Conservation (phyloP, 2,329 filamentous ascomycete genomes). For the Sporothrix humicola region DNA sequence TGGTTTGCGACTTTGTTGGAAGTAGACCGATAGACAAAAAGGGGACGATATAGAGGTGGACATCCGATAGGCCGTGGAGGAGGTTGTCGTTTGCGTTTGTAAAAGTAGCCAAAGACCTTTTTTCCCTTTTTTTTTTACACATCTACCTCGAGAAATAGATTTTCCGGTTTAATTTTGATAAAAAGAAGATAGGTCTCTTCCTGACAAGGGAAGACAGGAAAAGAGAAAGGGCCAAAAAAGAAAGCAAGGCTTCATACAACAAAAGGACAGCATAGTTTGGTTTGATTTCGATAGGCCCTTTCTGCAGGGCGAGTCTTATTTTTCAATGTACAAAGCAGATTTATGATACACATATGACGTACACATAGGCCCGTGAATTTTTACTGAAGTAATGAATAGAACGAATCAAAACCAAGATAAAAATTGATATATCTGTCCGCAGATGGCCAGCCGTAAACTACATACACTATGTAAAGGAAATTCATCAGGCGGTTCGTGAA, state of each 20-base stretch:
- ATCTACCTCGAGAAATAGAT: conserved; percentile 30
- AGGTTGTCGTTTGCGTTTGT: conserved; percentile 19
- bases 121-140: conserved; percentile 17
- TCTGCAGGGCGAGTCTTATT: conserved; percentile 4
- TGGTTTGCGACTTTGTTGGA: neutral
- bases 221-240: neutral
- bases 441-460: conserved; percentile 25
- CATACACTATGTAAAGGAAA: conserved; percentile 18
- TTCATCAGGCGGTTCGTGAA: conserved; percentile 25
- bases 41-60: conserved; percentile 22
- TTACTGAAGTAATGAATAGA: neutral
- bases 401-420: neutral
- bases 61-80: neutral
- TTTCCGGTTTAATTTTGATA: conserved; percentile 25
- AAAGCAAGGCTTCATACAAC: conserved; percentile 7
- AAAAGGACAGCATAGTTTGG: neutral
- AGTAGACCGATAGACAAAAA: conserved; percentile 14
- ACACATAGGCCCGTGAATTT: neutral
- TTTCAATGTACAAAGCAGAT: conserved; percentile 5
- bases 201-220: neutral
- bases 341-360: neutral
- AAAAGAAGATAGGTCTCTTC: neutral
- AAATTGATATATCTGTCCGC: neutral
- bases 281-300: neutral
- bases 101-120: conserved; percentile 33